Evolutionary conservation across 2,329 filamentous ascomycete genomes (phyloP), one percentile per base, ranked within the genome.

Genomic region (Dactylellina parvicollis): DNA sequence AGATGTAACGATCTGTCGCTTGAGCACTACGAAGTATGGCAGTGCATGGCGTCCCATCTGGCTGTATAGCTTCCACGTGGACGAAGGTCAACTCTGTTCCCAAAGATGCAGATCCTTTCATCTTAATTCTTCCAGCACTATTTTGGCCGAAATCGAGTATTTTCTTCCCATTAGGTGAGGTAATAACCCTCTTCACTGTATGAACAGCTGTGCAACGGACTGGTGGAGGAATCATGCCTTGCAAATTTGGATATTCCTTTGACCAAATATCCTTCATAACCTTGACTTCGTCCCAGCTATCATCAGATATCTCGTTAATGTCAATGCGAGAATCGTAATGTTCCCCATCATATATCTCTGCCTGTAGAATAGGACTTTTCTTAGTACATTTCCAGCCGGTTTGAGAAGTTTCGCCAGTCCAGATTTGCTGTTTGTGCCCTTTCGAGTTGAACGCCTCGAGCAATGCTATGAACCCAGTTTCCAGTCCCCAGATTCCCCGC

Each of bases 81-180:
- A 60, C 36, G 18, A 72, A 60, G 9, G 50, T 32, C 3, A 72
- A 20, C 9, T 40, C 42, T 4, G 67, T 72, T 8, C 67, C 67
- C 2, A 44, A 30, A 12, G 67, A 54, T 5, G 67, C 67, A 8
- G 59, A 65, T 1, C 67, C 67, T 10, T 60, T 72, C 5, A 72
- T 44, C 1, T 2, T 14, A 36, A 72, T 36, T 22, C 67, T 52
- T 16, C 67, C 67, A 32, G 67, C 59, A 8, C 40, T 60, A 44
- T 72, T 72, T 38, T 72, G 67, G 5, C 67, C 67, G 28, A 72
- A 72, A 52, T 72, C 67, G 2, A 72, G 59, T 1, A 72, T 54
- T 22, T 16, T 72, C 26, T 65, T 72, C 1, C 67, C 59, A 1
- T 61, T 14, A 0, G 59, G 67, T 4, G 67, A 59, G 1, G 28